Evolutionary conservation across 176 grass and related monocot genomes (phyloP), one percentile per base, ranked within the genome.

Genomic region (Lolium perenne): DNA sequence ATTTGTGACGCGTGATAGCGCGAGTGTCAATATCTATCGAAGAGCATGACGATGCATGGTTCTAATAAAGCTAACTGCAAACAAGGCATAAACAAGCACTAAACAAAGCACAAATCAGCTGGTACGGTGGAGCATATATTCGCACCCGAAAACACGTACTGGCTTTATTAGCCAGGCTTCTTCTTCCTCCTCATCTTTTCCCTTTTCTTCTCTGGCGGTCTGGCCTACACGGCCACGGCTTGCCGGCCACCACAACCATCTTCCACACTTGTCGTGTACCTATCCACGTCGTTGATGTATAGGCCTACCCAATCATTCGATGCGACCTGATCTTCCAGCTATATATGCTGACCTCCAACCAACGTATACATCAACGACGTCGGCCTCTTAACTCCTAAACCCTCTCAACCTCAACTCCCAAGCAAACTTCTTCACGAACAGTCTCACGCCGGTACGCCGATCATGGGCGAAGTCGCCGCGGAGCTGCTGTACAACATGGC

Each of bases 401-500:
- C 77, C 32, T 35, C 32, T 35, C 32, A 35, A 35, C 32, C 32
- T 35, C 32, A 35, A 35, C 32, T 35, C 32, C 2, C 32, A 35
- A 35, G 32, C 32, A 35, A 35, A 1, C 32, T 35, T 35, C 32
- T 3, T 3, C 32, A 0, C 32, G 32, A 35, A 35, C 32, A 35
- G 32, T 35, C 32, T 2, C 32, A 35, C 32, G 32, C 32, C 32
- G 2, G 32, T n/a, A 4, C 14, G 25, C 2, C 11, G 15, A 8
- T 1, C 74, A 86, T 91, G 89, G 85, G 89, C 8, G 81, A 87
- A 7, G 81, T 74, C 81, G 89, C 85, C 7, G 85, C 81, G 25
- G 89, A 87, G 85, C 15, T 87, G 9, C 40, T 91, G 11, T 80
- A 83, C 76, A 62, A 25, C 76, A 69, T 84, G 89, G 80, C 89